Base-by-base conservation (phyloP, 2,329 filamentous ascomycete species). In the Aspergillus aculeatinus region DNA sequence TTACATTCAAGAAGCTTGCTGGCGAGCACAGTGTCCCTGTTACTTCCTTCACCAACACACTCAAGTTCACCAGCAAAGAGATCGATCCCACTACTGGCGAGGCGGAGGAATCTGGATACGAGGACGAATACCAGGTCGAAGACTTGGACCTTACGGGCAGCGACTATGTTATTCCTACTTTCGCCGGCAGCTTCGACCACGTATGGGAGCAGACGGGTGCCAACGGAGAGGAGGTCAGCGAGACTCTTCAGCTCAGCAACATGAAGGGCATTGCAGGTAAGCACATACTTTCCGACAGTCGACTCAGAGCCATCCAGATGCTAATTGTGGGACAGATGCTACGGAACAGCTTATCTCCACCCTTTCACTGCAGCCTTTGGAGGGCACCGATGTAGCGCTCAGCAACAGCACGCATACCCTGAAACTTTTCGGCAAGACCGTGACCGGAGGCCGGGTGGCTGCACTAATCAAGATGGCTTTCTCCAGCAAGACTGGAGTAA, bases 21-120 rank as follows among this genome's bases (percentile, higher is more conserved):
- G 92, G 91, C 59, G 90, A 92, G 69, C 83, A 81, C 48, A 85
- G 89, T n/a, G 89, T 96, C 75, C 88, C 92, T 4, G 83, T 90
- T 23, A 87, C 89, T 55, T 90, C 87, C 48, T 96, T 99, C 77
- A 92, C 91, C 66, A 99, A 98, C 77, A 82, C 91, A 44, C 89
- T 99, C 73, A 97, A 95, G 79, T 99, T 99, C 76, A 97, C 92
- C 19, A 95, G 89, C 82, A 98, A 97, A 80, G 95, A 99, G 79
- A 95, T 99, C 66, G 95, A 99, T 70, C 95, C 95, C 5, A 90
- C 90, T 27, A 96, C 91, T n/a, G 87, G 87, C 66, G 92, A 97
- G 78, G 91, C 94, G 0, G 95, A 99, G 76, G 92, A 96, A 16
- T 84, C 81, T 51, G 95, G 95, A 50, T 98, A 98, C 76, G 94